Percentiles rank a stretch among this genome's conserved stretches.
These are phyloP conservation scores for Amphicarpaea edgeworthii DNA, from an alignment of 306 rosid species.

Conservation along the genomic window DNA sequence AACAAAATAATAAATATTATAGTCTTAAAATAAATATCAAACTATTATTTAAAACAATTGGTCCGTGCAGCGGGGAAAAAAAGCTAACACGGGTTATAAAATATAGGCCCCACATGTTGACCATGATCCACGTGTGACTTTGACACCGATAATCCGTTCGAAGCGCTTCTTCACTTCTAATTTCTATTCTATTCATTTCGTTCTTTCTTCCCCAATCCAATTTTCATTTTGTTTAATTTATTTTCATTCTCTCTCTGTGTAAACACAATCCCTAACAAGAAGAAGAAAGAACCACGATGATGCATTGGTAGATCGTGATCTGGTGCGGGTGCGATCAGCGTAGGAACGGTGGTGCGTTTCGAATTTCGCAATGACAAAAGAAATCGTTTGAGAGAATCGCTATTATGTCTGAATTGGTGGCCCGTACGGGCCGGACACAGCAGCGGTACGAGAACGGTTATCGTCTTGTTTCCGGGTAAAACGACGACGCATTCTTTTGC, in stretches of 20 bases:
- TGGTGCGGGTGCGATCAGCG: constrained; percentile 48
- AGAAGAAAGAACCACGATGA: not conserved
- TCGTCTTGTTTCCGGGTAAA: constrained; percentile 91
- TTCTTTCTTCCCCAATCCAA: not conserved
- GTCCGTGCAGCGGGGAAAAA: not conserved
- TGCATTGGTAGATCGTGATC: constrained; percentile 36
- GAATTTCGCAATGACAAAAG: constrained; percentile 35
- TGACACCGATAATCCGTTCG: constrained; percentile 68
- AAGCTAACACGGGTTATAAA: not conserved
- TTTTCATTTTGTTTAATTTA: not conserved
- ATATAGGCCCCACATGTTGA: constrained; percentile 51
- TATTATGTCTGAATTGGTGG: constrained; percentile 82
- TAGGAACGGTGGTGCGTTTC: constrained; percentile 8
- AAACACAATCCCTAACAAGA: constrained; percentile 35
- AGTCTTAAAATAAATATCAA: too few relatives aligned
- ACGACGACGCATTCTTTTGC: not conserved
- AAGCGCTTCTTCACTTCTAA: too few relatives aligned
- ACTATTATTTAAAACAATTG: too few relatives aligned
- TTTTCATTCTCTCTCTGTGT: constrained; percentile 19
- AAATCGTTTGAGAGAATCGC: constrained; percentile 17
- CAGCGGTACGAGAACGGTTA: constrained; percentile 81
- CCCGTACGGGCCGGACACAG: constrained; percentile 91
- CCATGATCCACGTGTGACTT: constrained; percentile 50
- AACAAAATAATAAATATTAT: too few relatives aligned
- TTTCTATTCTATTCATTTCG: not conserved